Evolutionary conservation across 768 basidiomycete species (phyloP), one percentile per base, ranked within the genome.

Genomic region (Trametes cinnabarina): DNA sequence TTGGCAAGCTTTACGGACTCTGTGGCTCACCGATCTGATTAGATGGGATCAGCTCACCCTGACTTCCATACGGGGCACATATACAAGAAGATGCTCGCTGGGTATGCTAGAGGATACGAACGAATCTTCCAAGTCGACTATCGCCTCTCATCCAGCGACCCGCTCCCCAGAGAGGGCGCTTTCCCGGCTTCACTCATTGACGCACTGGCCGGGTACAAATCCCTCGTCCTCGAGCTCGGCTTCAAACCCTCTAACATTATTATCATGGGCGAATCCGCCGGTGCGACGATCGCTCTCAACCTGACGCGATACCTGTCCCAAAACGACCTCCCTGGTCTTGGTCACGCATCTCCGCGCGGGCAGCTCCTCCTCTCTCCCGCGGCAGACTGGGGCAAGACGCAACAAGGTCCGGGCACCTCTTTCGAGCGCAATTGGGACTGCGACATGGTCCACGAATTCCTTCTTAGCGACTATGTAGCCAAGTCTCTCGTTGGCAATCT

Each of bases 141-240:
- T 63, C 77, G 83, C 0, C 72, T 82, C 64, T 6, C 68, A 63
- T 49, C 51, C 15, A 56, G 56, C 23, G 47, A 53, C 22, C 73
- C 79, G 8, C 68, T 72, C 43, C 49, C 59, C 5, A 22, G 65
- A 6, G 55, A 63, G 3, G 71, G 79, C n/a, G 69, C 81, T 0
- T 85, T 82, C 67, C 83, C 84, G 0, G 77, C 81, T 0, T 78
- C 79, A 0, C 70, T 85, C 4, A 58, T 84, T 26, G 84, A 85
- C 64, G 79, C 74, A 1, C 47, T 83, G 9, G 75, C 80, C 0
- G 82, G 78, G 1, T 84, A 81, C 62, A 51, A 72, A 9, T 80
- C 84, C 69, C 78, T 86, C 35, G 69, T 81, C 30, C 63, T 60
- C 12, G 65, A 60, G 8, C 65, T 81, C 32, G 73, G 75, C 0